Percentiles rank a stretch among this genome's conserved stretches.
Evolutionary conservation across 441 rosid species (phyloP).

Genomic region (California macrophylla): DNA sequence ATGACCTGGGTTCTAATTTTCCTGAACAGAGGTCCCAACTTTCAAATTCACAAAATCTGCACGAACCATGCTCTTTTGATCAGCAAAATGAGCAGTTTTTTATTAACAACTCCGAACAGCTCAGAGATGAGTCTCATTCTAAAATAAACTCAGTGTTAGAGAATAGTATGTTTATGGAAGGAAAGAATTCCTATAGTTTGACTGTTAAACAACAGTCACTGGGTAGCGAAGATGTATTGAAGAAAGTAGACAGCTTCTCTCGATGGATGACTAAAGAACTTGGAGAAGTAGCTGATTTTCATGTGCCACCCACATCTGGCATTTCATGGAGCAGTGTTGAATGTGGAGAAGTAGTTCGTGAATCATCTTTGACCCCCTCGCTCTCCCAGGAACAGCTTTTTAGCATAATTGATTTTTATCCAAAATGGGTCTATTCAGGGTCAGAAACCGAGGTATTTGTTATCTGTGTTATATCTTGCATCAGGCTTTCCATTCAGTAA

Average conservation of each 20-base stretch:
- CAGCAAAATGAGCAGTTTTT: slow-evolving; percentile 34
- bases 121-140: slow-evolving; percentile 24
- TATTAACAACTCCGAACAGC: slow-evolving; percentile 29
- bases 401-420: slow-evolving; percentile 65
- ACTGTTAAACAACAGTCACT: slow-evolving; percentile 37
- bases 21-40: slow-evolving; percentile 38
- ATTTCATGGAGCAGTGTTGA: slow-evolving; percentile 59
- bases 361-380: slow-evolving; percentile 50
- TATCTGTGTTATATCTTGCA: slow-evolving; percentile 14
- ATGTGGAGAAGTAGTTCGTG: slow-evolving; percentile 40
- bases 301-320: slow-evolving; percentile 39
- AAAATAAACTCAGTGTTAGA: slow-evolving; percentile 27
- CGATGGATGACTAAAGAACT: slow-evolving; percentile 92
- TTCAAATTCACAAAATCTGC: slow-evolving; percentile 20
- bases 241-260: slow-evolving; percentile 82
- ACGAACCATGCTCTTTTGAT: slow-evolving; percentile 32
- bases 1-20: slow-evolving; percentile 32
- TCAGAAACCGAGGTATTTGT: slow-evolving; percentile 47
- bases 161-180: slow-evolving; percentile 31
- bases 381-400: slow-evolving; percentile 67
- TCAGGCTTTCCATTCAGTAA: not conserved
- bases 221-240: slow-evolving; percentile 52
- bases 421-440: slow-evolving; percentile 56
- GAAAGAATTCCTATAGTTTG: slow-evolving; percentile 37
- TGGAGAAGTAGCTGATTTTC: slow-evolving; percentile 63